phyloP scores from a whole-genome alignment of 495 filamentous ascomycete species.

The Coniosporium apollinis region DNA sequence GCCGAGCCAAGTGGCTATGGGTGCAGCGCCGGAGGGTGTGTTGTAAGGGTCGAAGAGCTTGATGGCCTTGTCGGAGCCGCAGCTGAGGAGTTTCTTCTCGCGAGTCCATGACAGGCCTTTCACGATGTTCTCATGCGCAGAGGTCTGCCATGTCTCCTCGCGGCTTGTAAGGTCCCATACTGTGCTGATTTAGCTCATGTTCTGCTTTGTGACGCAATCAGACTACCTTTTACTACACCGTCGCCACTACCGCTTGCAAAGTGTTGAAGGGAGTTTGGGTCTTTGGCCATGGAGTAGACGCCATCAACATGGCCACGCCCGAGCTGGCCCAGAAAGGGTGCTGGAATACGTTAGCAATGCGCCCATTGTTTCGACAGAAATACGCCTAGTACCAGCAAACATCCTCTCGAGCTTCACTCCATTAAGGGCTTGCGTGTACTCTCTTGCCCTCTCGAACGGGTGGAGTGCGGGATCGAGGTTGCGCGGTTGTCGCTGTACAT shows the following conservation, averaged over 20 bases:
- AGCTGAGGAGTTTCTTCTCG: conserved; percentile 73
- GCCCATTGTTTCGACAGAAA: no score
- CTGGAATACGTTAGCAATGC: no score
- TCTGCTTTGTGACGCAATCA: conserved; percentile 58
- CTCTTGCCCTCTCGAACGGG: conserved; percentile 85
- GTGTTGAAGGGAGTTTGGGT: conserved; percentile 23
- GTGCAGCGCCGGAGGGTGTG: conserved; percentile 40
- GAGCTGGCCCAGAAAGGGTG: conserved; percentile 77
- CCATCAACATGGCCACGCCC: conserved; percentile 89
- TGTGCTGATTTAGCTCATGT: conserved; percentile 78
- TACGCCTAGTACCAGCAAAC: no score
- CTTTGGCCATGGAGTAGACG: conserved; percentile 36
- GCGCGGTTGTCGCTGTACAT: conserved; percentile 53
- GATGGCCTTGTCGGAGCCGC: conserved; percentile 69
- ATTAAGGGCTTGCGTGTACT: conserved; percentile 81
- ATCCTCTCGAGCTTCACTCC: conserved; percentile 88
- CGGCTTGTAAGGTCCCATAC: conserved; percentile 76
- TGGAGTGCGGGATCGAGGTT: conserved; percentile 88
- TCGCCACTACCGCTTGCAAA: conserved; percentile 26
- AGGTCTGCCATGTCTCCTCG: conserved; percentile 63
- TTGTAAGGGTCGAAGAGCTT: conserved; percentile 87
- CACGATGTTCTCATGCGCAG: conserved; percentile 76
- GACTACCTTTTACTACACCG: conserved; percentile 31
- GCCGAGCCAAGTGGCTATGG: conserved; percentile 70
- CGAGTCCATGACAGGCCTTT: conserved; percentile 81